Evolutionary conservation across 495 filamentous ascomycete species (phyloP).

Genomic region (Trichoderma parareesei): DNA sequence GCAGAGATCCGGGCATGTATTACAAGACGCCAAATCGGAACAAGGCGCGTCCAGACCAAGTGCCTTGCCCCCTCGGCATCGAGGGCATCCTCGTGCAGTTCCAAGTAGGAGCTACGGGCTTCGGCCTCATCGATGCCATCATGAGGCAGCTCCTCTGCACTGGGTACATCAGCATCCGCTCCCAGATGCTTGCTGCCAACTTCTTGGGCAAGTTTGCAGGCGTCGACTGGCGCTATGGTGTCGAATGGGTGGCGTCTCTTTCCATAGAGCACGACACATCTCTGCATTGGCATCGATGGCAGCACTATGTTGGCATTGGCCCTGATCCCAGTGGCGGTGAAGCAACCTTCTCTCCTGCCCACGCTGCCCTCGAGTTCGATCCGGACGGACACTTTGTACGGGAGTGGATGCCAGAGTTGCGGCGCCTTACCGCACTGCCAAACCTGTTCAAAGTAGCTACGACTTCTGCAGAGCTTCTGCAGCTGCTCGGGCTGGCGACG

Average conservation of each 20-base stretch:
- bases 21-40: conserved; percentile 23
- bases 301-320: conserved; percentile 65
- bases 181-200: conserved; percentile 61
- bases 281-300: conserved; percentile 73
- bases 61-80: conserved; percentile 25
- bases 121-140: conserved; percentile 62
- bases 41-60: conserved; percentile 23
- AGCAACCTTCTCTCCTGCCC: conserved; percentile 64
- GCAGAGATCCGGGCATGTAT: conserved; percentile 20
- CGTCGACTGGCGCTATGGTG: conserved; percentile 70
- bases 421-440: conserved; percentile 41
- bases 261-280: conserved; percentile 64
- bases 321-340: conserved; percentile 60
- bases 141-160: conserved; percentile 61
- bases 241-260: conserved; percentile 68
- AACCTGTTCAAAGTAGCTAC: conserved; percentile 59
- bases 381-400: conserved; percentile 54
- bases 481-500: conserved; percentile 40
- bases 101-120: conserved; percentile 54
- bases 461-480: conserved; percentile 40
- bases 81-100: conserved; percentile 40
- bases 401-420: conserved; percentile 57
- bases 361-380: conserved; percentile 65
- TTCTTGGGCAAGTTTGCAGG: conserved; percentile 62
- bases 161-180: conserved; percentile 63